These are phyloP conservation scores for Penicillium herquei DNA, from an alignment of 495 filamentous ascomycete species.

Conservation along the genomic window DNA sequence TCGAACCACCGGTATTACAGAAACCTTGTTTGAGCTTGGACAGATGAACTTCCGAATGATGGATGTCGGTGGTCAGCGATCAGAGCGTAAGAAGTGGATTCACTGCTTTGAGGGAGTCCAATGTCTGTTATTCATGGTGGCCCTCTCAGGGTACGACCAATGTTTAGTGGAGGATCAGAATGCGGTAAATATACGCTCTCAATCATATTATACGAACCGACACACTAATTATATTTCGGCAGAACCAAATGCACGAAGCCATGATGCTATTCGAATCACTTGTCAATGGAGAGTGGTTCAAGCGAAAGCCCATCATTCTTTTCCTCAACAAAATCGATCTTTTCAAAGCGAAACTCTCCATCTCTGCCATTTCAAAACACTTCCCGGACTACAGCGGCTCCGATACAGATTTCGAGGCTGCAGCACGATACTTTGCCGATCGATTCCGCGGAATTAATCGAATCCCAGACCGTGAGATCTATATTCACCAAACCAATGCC, in stretches of 20 bases:
- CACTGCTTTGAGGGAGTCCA: conserved; percentile 99
- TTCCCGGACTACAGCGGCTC: conserved; percentile 86
- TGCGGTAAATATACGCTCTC: conserved; percentile 62
- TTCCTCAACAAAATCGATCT: conserved; percentile 99
- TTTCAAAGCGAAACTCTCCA: conserved; percentile 83
- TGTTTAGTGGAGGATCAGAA: conserved; percentile 96
- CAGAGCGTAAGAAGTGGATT: conserved; percentile 99
- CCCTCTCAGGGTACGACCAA: conserved; percentile 96
- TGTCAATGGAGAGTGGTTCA: conserved; percentile 97
- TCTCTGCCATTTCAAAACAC: conserved; percentile 80
- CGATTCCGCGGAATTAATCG: conserved; percentile 86
- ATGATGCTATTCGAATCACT: conserved; percentile 98
- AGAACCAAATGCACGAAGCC: conserved; percentile 99
- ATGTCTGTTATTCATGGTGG: conserved; percentile 89
- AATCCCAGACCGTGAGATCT: conserved; percentile 83
- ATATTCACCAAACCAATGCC: conserved; percentile 91
- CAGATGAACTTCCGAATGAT: conserved; percentile 98
- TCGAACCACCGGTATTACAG: conserved; percentile 94
- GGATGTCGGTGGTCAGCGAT: conserved; percentile 95
- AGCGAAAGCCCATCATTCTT: conserved; percentile 90
- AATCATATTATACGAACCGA: not conserved
- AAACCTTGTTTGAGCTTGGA: conserved; percentile 93
- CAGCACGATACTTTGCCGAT: conserved; percentile 83
- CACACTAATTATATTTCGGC: not conserved
- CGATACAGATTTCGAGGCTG: conserved; percentile 54